Conservation (phyloP, 2,329 filamentous ascomycete genomes). For the Orbilia javanica region DNA sequence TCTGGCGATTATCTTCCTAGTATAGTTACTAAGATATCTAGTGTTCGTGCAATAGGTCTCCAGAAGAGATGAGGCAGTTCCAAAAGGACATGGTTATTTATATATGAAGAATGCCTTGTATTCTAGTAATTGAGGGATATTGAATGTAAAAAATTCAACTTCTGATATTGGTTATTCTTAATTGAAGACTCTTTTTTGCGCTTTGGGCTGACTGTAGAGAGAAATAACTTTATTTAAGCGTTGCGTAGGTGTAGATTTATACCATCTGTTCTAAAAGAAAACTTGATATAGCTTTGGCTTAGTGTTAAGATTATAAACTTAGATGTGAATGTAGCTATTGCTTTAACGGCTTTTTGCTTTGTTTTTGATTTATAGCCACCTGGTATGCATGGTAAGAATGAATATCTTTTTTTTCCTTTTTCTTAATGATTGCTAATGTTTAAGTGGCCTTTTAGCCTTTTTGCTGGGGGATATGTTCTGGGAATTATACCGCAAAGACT, state of each 20-base stretch:
- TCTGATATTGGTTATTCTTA: slow-evolving; percentile 13
- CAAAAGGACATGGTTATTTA: background rate
- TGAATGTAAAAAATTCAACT: slow-evolving; percentile 10
- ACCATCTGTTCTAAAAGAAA: background rate
- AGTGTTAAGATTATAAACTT: background rate
- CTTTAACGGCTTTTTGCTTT: slow-evolving; percentile 12
- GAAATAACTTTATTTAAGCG: slow-evolving; percentile 18
- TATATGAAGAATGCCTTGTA: slow-evolving; percentile 18
- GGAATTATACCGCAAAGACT: slow-evolving; percentile 12
- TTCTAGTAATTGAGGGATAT: slow-evolving; percentile 15
- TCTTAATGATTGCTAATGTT: background rate
- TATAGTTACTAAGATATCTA: background rate
- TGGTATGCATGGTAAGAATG: slow-evolving; percentile 26
- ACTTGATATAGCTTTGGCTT: slow-evolving; percentile 5
- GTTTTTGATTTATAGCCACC: slow-evolving; percentile 22
- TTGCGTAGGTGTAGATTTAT: slow-evolving; percentile 6
- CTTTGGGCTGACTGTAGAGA: background rate
- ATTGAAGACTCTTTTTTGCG: slow-evolving; percentile 20
- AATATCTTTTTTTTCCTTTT: background rate
- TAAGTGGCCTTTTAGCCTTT: background rate
- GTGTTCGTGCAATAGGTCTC: background rate
- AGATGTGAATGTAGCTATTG: background rate
- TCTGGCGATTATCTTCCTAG: background rate
- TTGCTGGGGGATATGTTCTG: slow-evolving; percentile 4
- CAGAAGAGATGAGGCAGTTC: background rate